Evolutionary conservation across 225 moss, liverwort and hornwort genomes (phyloP), one percentile per base, ranked within the genome.

Genomic region (Physcomitrium patens): DNA sequence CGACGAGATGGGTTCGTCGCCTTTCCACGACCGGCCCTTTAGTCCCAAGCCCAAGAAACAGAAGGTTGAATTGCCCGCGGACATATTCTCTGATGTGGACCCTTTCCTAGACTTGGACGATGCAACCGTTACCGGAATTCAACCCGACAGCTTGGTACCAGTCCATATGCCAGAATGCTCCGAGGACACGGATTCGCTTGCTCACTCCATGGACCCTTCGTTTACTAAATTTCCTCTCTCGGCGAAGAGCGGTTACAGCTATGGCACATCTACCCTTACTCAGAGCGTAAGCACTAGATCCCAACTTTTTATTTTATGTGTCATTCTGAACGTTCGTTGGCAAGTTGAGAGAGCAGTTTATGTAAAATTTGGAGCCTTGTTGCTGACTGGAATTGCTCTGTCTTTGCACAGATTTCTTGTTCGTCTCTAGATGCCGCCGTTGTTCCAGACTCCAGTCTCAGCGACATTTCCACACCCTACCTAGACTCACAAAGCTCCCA

Each of bases 371-470:
- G 22, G 55, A 28, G 13, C 15, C 17, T 49, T 75, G 10, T 8
- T 57, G 23, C 12, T 49, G 60, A 23, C 20, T 51, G 79, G 59
- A 65, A 71, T 24, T 18, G 2, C 23, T 37, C 31, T 37, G 14
- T 42, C 1, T 75, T 6, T 2, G 19, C 26, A 67, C 90, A 97
- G 96, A 83, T 97, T 41, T 97, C 96, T 7, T 97, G 92, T 20
- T 93, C 96, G 2, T 97, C 96, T 27, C 19, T 97, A 64, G 96
- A 94, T 16, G 81, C 92, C 2, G 92, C 88, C 5, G 89, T 97
- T 51, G 96, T 97, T 5, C 96, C 94, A 3, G 96, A 97, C 50
- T 86, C 96, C 16, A 90, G 87, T 60, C 11, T 68, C 73, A 96
- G 96, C 28, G 92, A 97, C 49, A 89, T 91, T 1, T 97, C 96